phyloP scores from a whole-genome alignment of 345 rosid genomes.

The Turnera subulata region DNA sequence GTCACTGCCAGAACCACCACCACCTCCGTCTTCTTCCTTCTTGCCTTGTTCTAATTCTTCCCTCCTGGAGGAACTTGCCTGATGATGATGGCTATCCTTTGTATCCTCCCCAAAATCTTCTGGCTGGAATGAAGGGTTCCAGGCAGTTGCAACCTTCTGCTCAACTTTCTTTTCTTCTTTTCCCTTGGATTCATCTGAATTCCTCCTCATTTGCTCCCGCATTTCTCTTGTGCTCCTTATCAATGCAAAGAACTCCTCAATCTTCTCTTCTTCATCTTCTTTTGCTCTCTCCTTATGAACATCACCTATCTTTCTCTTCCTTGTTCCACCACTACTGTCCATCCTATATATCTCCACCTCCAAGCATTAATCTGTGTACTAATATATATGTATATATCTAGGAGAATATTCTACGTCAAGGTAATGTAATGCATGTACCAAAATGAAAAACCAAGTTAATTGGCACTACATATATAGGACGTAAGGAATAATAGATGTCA shows the following conservation, averaged over 20 bases:
- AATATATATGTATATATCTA: too few relatives aligned
- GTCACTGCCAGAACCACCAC: conserved; percentile 15
- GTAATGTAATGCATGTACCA: too few relatives aligned
- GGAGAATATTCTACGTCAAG: too few relatives aligned
- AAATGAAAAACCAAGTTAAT: too few relatives aligned
- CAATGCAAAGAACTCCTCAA: conserved; percentile 54
- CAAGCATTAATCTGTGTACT: too few relatives aligned
- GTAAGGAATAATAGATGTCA: too few relatives aligned
- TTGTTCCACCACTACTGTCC: conserved; percentile 36
- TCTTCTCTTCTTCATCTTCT: too few relatives aligned
- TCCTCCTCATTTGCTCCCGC: conserved; percentile 19
- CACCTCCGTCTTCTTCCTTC: conserved; percentile 10
- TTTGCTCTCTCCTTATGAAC: conserved; percentile 21
- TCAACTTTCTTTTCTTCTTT: conserved; percentile 8
- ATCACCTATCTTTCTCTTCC: conserved; percentile 39
- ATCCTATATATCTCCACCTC: too few relatives aligned
- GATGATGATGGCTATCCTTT: not conserved
- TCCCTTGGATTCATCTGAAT: too few relatives aligned
- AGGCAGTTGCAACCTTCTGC: not conserved
- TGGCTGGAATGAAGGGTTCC: conserved; percentile 45
- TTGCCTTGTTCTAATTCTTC: conserved; percentile 9
- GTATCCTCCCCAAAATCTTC: conserved; percentile 34
- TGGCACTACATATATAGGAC: too few relatives aligned
- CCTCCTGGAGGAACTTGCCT: conserved; percentile 14
- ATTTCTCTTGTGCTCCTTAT: conserved; percentile 43